These are phyloP conservation scores for Blastosporella zonata DNA, from an alignment of 1,284 basidiomycete species.

Conservation along the genomic window DNA sequence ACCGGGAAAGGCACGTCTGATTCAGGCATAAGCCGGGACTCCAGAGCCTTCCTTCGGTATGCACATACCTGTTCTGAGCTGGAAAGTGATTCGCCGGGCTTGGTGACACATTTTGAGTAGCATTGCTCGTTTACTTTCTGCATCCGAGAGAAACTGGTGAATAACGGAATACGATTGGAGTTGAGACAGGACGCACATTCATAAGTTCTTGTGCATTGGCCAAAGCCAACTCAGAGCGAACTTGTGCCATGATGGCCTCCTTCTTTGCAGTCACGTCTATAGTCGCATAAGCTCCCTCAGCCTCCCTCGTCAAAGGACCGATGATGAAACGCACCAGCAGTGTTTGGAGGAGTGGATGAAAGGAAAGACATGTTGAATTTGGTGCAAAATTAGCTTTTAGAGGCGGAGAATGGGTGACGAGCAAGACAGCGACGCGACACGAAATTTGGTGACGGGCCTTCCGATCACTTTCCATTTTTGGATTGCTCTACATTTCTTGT, in stretches of 20 bases:
- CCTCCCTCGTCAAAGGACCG: too few species aligned
- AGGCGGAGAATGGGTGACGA: background rate
- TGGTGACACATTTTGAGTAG: conserved; percentile 75
- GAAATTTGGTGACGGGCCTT: conserved; percentile 12
- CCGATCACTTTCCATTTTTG: conserved; percentile 18
- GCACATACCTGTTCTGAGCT: conserved; percentile 67
- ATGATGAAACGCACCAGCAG: conserved; percentile 29
- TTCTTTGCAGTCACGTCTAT: conserved; percentile 60
- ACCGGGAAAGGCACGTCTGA: conserved; percentile 71
- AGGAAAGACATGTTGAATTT: conserved; percentile 48
- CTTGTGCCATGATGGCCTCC: conserved; percentile 67
- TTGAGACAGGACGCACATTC: conserved; percentile 46
- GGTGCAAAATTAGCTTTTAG: background rate
- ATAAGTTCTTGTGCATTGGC: conserved; percentile 81
- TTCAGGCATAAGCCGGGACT: background rate
- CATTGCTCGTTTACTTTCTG: conserved; percentile 80
- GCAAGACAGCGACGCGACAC: conserved; percentile 8
- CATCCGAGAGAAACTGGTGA: background rate
- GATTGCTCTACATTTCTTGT: background rate
- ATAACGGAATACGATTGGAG: conserved; percentile 4
- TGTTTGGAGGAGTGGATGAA: conserved; percentile 29
- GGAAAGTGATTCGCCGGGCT: conserved; percentile 68
- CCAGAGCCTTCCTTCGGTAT: background rate
- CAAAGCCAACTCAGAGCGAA: conserved; percentile 70
- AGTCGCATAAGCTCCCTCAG: background rate